Evolutionary conservation across 805 yeast genomes (phyloP).

Genomic region (Metschnikowia proteae): DNA sequence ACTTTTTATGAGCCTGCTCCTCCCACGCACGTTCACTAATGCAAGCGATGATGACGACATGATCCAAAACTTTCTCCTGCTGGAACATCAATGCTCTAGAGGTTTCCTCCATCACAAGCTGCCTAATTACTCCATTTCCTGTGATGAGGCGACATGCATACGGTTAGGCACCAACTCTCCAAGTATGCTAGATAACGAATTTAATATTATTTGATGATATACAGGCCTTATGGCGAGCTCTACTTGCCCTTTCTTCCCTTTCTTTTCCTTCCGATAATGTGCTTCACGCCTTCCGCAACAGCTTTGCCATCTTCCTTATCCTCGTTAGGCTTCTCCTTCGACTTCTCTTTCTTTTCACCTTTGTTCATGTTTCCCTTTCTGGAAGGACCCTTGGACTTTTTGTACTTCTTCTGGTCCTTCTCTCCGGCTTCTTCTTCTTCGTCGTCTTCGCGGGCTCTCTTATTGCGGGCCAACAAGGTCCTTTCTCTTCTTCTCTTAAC

Average conservation of each 20-base stretch:
- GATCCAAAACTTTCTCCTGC: background rate
- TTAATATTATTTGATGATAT: slow-evolving; percentile 4
- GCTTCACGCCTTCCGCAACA: slow-evolving; percentile 53
- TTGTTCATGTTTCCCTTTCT: slow-evolving; percentile 46
- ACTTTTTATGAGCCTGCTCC: slow-evolving; percentile 30
- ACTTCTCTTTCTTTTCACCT: slow-evolving; percentile 21
- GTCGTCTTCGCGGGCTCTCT: slow-evolving; percentile 26
- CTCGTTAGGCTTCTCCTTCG: slow-evolving; percentile 15
- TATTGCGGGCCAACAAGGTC: slow-evolving; percentile 37
- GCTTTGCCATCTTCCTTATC: slow-evolving; percentile 26
- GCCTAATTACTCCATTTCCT: slow-evolving; percentile 1
- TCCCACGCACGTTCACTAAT: background rate
- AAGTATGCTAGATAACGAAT: slow-evolving; percentile 3
- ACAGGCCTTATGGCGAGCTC: background rate
- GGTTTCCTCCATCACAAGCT: background rate
- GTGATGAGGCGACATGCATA: background rate
- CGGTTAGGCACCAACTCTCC: background rate
- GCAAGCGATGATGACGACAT: slow-evolving; percentile 1
- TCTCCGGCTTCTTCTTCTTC: slow-evolving; percentile 15
- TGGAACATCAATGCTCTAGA: background rate
- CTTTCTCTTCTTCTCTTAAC: slow-evolving; percentile 84
- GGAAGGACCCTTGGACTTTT: slow-evolving; percentile 24
- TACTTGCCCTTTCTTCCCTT: slow-evolving; percentile 54
- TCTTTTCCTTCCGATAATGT: slow-evolving; percentile 66
- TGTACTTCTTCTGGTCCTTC: slow-evolving; percentile 21